These are phyloP conservation scores for Ustilago trichophora DNA, from an alignment of 1,284 basidiomycete species.

Conservation along the genomic window DNA sequence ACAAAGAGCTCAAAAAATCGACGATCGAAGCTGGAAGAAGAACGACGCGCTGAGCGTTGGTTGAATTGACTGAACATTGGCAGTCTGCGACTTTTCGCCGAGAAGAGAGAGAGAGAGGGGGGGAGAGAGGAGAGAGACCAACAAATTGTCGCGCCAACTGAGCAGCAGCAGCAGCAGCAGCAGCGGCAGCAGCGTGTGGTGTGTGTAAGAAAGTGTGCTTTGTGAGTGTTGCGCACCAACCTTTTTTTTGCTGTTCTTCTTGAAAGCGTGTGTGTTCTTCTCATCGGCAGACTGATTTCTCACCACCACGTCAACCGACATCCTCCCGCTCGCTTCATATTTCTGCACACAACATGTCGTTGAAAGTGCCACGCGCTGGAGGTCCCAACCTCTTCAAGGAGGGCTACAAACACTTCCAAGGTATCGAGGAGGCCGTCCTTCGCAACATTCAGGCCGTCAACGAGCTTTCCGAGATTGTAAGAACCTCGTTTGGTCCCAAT, in stretches of 20 bases:
- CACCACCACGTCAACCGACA: neutral
- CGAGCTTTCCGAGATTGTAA: conserved; percentile 92
- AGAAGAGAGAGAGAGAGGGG: neutral
- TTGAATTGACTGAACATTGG: too few relatives aligned
- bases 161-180: too few relatives aligned
- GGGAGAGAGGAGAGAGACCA: too few relatives aligned
- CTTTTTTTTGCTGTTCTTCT: conserved; percentile 8
- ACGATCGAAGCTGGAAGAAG: conserved; percentile 45
- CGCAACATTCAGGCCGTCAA: conserved; percentile 94
- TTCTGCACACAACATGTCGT: conserved; percentile 75
- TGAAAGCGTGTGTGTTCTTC: too few relatives aligned
- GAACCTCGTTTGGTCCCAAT: conserved; percentile 95
- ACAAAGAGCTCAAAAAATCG: too few relatives aligned
- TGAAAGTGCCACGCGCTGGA: conserved; percentile 91
- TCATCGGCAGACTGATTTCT: too few relatives aligned
- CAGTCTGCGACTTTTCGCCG: too few relatives aligned
- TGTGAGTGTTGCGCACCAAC: conserved; percentile 6
- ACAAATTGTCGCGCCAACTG: conserved; percentile 16
- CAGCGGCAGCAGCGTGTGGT: too few relatives aligned
- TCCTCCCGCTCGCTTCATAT: too few relatives aligned
- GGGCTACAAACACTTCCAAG: conserved; percentile 77
- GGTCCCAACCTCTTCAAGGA: conserved; percentile 89
- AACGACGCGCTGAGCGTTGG: too few relatives aligned
- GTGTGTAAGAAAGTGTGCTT: conserved; percentile 3
- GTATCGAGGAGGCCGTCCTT: conserved; percentile 83